Conservation (phyloP, 108 stramenopile genomes). For the Schizochytrium sp. region DNA sequence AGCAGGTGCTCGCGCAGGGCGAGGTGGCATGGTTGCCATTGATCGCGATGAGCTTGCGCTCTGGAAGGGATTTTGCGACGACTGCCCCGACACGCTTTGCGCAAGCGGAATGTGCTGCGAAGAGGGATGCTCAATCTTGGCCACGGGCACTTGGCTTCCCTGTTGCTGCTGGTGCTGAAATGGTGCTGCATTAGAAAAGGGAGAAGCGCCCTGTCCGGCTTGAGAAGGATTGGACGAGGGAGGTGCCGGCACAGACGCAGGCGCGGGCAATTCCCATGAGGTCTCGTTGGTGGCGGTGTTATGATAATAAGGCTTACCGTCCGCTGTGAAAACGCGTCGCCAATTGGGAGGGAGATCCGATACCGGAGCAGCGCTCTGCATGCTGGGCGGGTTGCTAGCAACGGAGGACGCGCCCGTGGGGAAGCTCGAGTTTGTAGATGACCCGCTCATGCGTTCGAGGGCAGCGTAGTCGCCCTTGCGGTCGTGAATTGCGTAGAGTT, state of each 20-base stretch:
- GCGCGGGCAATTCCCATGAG: background rate
- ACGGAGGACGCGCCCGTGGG: background rate
- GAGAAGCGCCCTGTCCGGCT: too few species aligned
- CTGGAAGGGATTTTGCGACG: background rate
- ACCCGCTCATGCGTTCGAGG: background rate
- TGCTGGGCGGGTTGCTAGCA: background rate
- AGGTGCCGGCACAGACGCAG: background rate
- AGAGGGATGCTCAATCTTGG: too few species aligned
- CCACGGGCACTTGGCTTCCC: too few species aligned
- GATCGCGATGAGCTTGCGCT: background rate
- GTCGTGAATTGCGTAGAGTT: background rate
- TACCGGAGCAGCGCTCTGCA: background rate
- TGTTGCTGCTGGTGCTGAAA: too few species aligned
- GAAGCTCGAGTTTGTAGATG: too few species aligned
- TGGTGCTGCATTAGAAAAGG: too few species aligned
- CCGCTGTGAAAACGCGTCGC: background rate
- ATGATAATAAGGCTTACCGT: conserved; percentile 2
- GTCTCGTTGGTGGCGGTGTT: background rate
- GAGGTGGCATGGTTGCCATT: background rate
- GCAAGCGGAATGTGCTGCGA: too few species aligned
- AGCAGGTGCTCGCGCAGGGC: background rate
- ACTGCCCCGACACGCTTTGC: too few species aligned
- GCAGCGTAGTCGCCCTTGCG: background rate
- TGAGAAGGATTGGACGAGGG: background rate
- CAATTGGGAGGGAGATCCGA: background rate